These are phyloP conservation scores for Ogataea polymorpha DNA, from an alignment of 805 yeast species.

Conservation along the genomic window DNA sequence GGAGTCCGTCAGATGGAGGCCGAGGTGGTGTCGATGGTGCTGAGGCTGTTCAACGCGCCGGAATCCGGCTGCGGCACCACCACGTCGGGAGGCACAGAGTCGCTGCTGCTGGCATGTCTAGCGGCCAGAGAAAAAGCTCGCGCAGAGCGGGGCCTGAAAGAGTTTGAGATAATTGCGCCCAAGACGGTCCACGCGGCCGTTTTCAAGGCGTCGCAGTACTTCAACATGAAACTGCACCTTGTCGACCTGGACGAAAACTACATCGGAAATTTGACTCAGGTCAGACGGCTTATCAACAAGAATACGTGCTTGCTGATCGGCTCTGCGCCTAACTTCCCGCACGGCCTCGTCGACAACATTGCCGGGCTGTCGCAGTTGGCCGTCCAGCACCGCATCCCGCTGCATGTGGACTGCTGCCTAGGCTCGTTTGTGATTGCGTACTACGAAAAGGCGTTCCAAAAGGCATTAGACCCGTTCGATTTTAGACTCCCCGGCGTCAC, in stretches of 20 bases:
- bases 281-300: conserved; percentile 60
- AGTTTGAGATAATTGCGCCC: conserved; percentile 90
- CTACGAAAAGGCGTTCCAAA: conserved; percentile 50
- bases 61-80: conserved; percentile 70
- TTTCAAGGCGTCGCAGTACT: conserved; percentile 88
- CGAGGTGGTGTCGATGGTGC: conserved; percentile 89
- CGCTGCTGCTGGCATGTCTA: conserved; percentile 77
- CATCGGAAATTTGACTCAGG: conserved; percentile 63
- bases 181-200: conserved; percentile 91
- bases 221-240: conserved; percentile 78
- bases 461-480: conserved; percentile 59
- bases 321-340: conserved; percentile 97
- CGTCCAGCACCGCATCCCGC: conserved; percentile 64
- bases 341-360: conserved; percentile 92
- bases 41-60: conserved; percentile 80
- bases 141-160: conserved; percentile 51
- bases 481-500: conserved; percentile 91
- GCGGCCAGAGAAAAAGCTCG: conserved; percentile 81
- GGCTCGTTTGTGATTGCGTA: conserved; percentile 91
- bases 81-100: conserved; percentile 95
- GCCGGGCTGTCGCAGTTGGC: conserved; percentile 66
- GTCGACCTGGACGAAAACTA: conserved; percentile 70
- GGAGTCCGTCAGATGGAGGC: conserved; percentile 96
- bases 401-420: conserved; percentile 94
- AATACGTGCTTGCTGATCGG: conserved; percentile 87